phyloP scores from a whole-genome alignment of 148 eudicot genomes.

The Camellia japonica region DNA sequence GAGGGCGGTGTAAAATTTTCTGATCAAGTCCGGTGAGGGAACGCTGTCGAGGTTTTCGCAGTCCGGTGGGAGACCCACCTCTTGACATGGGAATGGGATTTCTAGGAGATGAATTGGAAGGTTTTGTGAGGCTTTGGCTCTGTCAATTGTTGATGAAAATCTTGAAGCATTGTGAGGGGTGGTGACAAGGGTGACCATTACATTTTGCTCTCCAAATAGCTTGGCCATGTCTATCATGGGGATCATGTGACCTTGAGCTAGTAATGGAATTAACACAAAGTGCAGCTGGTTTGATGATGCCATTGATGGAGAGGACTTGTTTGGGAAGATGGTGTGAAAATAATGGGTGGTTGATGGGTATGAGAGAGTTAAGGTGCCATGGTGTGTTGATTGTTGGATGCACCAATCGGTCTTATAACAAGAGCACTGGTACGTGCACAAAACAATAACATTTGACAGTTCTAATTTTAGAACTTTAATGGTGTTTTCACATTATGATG shows the following conservation, averaged over 20 bases:
- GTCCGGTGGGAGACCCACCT: constrained; percentile 24
- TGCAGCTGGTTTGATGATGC: constrained; percentile 22
- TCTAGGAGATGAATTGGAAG: constrained; percentile 24
- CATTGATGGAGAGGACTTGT: no score
- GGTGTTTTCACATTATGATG: no score
- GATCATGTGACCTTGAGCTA: constrained; percentile 66
- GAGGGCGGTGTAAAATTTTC: constrained; percentile 22
- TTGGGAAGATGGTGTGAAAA: no score
- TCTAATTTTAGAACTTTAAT: no score
- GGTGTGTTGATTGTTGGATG: no score
- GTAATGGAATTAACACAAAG: constrained; percentile 49
- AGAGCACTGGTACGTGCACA: no score
- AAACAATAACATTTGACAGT: no score
- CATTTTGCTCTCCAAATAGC: constrained; percentile 34
- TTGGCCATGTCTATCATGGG: constrained; percentile 63
- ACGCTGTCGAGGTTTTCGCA: constrained; percentile 33
- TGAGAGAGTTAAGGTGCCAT: no score
- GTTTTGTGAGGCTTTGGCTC: constrained; percentile 17
- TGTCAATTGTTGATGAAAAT: constrained; percentile 29
- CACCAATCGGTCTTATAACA: no score
- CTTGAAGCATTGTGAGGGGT: constrained; percentile 53
- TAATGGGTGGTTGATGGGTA: no score
- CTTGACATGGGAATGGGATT: constrained; percentile 18
- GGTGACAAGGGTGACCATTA: constrained; percentile 37
- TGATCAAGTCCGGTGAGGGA: constrained; percentile 19